Percentiles rank a stretch among this genome's conserved stretches.
These are phyloP conservation scores for Flaveria linearis DNA, from an alignment of 129 eudicot genomes.

Conservation along the genomic window DNA sequence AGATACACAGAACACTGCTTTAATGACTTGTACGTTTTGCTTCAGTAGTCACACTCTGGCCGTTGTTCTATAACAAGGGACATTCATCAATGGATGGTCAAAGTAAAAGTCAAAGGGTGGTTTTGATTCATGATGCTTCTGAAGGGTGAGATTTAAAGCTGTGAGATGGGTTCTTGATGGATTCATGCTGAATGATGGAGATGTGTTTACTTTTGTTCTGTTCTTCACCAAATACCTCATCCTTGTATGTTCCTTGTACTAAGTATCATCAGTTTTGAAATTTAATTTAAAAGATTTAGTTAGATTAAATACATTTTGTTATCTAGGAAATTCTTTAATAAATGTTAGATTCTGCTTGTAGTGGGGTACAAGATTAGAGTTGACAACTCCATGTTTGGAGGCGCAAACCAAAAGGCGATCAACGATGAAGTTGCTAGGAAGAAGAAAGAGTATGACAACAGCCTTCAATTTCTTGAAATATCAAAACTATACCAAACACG, in stretches of 20 bases:
- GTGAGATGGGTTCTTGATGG: constrained; percentile 46
- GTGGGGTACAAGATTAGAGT: constrained; percentile 52
- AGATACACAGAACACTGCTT: constrained; percentile 8
- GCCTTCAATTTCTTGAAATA: constrained; percentile 38
- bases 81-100: constrained; percentile 30
- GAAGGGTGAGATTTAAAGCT: constrained; percentile 30
- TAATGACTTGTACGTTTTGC: constrained; percentile 20
- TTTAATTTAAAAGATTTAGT: not conserved
- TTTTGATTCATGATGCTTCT: constrained; percentile 49
- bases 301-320: not conserved
- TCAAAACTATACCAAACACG: constrained; percentile 37
- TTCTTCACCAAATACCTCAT: constrained; percentile 38
- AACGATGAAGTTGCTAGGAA: constrained; percentile 38
- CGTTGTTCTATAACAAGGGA: not conserved
- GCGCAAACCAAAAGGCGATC: constrained; percentile 38
- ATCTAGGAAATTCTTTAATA: not conserved
- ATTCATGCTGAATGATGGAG: constrained; percentile 43
- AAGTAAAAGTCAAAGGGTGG: constrained; percentile 46
- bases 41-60: not conserved
- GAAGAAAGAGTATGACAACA: constrained; percentile 41
- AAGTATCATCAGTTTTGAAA: not conserved
- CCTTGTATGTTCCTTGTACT: constrained; percentile 27
- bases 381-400: constrained; percentile 48
- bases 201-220: constrained; percentile 38
- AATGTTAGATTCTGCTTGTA: constrained; percentile 22